These are phyloP conservation scores for Ogataea paraovalis DNA, from an alignment of 805 yeast genomes.

Conservation along the genomic window DNA sequence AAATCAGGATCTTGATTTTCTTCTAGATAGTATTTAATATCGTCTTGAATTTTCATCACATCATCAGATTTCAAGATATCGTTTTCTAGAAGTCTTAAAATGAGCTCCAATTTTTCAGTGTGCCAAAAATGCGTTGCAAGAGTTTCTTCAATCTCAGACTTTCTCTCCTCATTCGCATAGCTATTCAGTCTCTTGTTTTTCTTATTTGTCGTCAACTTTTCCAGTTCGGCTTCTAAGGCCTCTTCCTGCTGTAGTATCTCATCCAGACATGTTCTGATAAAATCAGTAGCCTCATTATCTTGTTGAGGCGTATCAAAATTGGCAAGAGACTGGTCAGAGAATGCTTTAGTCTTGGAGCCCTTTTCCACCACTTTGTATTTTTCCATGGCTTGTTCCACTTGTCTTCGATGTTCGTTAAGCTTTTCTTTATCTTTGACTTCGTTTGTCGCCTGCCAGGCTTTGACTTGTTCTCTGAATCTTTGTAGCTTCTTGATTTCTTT, in stretches of 20 bases:
- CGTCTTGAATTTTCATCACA: constrained; percentile 77
- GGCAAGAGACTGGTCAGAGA: constrained; percentile 54
- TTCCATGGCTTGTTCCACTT: constrained; percentile 51
- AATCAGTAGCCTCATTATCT: constrained; percentile 66
- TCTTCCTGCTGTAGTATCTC: constrained; percentile 80
- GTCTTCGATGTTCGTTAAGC: constrained; percentile 42
- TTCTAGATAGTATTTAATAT: constrained; percentile 88
- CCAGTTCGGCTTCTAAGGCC: constrained; percentile 67
- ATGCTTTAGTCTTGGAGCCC: constrained; percentile 52
- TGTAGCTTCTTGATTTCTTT: constrained; percentile 59
- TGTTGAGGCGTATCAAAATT: constrained; percentile 57
- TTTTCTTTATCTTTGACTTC: constrained; percentile 45
- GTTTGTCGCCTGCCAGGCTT: constrained; percentile 53
- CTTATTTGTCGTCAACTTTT: constrained; percentile 42
- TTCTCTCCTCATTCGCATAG: constrained; percentile 44
- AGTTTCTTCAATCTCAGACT: constrained; percentile 56
- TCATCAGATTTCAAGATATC: constrained; percentile 73
- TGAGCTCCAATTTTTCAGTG: constrained; percentile 69
- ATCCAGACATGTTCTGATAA: constrained; percentile 67
- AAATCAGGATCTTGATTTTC: constrained; percentile 92
- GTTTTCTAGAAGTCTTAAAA: constrained; percentile 72
- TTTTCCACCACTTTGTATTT: constrained; percentile 57
- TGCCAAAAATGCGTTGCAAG: constrained; percentile 79
- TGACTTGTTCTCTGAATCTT: constrained; percentile 56
- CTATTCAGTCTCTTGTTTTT: constrained; percentile 44